Evolutionary conservation across 345 rosid genomes (phyloP), one percentile per base, ranked within the genome.

Genomic region (Luvunga scandens): DNA sequence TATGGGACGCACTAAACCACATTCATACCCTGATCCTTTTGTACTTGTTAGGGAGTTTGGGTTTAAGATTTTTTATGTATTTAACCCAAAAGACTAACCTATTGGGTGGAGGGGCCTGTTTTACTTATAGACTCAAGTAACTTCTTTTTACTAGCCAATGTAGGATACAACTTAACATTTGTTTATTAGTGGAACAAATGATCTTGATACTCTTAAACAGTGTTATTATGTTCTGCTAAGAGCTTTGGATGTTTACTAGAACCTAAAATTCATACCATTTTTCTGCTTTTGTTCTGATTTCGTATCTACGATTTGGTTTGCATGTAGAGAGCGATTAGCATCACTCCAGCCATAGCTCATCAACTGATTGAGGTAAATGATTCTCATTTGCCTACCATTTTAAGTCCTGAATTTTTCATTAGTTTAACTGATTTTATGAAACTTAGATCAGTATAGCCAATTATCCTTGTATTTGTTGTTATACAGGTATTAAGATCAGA

Each of bases 311-410:
- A 53, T 69, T 82, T 16, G 18, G 53, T 1, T 79, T 24, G 8
- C 67, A 2, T 84, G 88, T 83, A 95, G 98, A 91, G 86, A 86
- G 98, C 94, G 73, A 89, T 95, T 73, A 86, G 81, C 75, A 85
- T 95, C 72, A 93, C 98, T 80, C 93, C 98, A 65, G 80, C 82
- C 66, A 91, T 93, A 93, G 98, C 98, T 61, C 87, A 85, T 80
- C 88, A 89, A 75, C 50, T 95, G 81, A 89, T 95, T 80, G 90
- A 91, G 98, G 97, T 94, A 83, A 42, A 25, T 55, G 60, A 9
- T 7, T 65, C 30, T 16, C 48, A 33, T 64, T 10, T 50, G 34
- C 16, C 57, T 30, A 25, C 6, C 22, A 8, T 9, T 9, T 45
- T 30, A 53, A 71, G 39, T 64, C 33, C 27, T 67, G 19, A 2